Conservation (phyloP, 2,329 filamentous ascomycete genomes). For the Trichoderma aggressivum region DNA sequence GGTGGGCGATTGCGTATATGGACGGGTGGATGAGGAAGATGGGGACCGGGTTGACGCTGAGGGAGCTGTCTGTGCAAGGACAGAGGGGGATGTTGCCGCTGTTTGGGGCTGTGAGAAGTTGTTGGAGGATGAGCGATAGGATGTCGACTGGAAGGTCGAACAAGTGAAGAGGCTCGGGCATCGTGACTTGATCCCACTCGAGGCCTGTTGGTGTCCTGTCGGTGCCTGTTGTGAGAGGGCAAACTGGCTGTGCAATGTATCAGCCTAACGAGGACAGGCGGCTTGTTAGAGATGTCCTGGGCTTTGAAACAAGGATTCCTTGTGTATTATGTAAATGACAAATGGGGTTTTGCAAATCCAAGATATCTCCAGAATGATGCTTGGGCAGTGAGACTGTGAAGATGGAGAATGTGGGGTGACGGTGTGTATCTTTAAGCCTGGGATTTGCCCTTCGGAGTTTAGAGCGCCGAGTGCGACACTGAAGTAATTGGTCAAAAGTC, state of each 20-base stretch:
- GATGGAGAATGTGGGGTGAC: neutral
- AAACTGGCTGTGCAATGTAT: neutral
- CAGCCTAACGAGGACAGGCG: neutral
- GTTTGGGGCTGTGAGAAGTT: slow-evolving; percentile 28
- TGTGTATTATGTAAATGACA: neutral
- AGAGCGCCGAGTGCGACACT: neutral
- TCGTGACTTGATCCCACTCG: neutral
- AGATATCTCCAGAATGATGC: neutral
- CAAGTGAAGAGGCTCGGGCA: slow-evolving; percentile 26
- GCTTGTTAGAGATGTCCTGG: neutral
- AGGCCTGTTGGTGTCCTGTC: neutral
- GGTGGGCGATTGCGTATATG: slow-evolving; percentile 32
- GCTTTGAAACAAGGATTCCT: neutral
- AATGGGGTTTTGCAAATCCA: neutral
- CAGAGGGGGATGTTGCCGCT: slow-evolving; percentile 27
- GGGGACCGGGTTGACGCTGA: slow-evolving; percentile 25
- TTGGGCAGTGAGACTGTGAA: neutral
- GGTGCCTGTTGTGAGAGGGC: neutral
- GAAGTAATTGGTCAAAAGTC: neutral
- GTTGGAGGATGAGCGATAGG: slow-evolving; percentile 30
- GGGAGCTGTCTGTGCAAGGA: slow-evolving; percentile 26
- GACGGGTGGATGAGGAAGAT: slow-evolving; percentile 34
- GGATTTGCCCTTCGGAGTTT: neutral
- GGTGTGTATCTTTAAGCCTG: neutral
- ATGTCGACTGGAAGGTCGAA: slow-evolving; percentile 36